These are phyloP conservation scores for Rhizophlyctis rosea DNA, from an alignment of 192 early-diverging fungal species.

Conservation along the genomic window DNA sequence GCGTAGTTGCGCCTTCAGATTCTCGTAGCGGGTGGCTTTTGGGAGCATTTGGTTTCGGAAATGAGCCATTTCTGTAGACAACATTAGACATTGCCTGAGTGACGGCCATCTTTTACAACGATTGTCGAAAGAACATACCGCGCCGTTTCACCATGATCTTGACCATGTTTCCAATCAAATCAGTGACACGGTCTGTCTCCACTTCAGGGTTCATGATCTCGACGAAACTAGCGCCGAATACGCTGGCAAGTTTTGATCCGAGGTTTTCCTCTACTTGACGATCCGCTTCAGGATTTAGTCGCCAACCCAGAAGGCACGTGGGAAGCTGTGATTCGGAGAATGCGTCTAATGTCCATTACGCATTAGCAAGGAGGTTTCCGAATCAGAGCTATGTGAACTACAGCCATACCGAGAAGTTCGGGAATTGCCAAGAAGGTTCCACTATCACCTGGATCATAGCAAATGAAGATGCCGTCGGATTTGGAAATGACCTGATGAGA, in stretches of 20 bases:
- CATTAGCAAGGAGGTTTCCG: not conserved
- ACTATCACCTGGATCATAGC: conserved; percentile 31
- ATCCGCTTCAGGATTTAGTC: conserved; percentile 13
- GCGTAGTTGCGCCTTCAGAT: not conserved
- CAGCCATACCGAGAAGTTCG: conserved; percentile 26
- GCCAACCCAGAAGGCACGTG: conserved; percentile 24
- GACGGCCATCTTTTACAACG: not conserved
- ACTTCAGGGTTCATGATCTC: conserved; percentile 7
- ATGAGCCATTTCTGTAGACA: too few relatives aligned
- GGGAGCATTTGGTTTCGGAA: too few relatives aligned
- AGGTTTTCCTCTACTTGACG: conserved; percentile 36
- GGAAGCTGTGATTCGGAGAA: conserved; percentile 16
- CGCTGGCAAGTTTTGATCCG: conserved; percentile 24
- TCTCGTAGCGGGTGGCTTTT: not conserved
- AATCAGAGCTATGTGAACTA: not conserved
- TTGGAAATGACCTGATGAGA: conserved; percentile 2
- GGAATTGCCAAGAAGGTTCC: conserved; percentile 29
- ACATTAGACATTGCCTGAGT: too few relatives aligned
- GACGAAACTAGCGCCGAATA: conserved; percentile 26
- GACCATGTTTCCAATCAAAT: not conserved
- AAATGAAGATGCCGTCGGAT: conserved; percentile 27
- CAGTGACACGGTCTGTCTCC: conserved; percentile 1
- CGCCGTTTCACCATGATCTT: not conserved
- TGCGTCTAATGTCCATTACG: not conserved
- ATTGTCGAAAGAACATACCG: conserved; percentile 4